A percentile compares a stretch with the other conserved stretches of the same genome.
Evolutionary conservation across 148 eudicot species (phyloP).

Genomic region (Cornus florida): DNA sequence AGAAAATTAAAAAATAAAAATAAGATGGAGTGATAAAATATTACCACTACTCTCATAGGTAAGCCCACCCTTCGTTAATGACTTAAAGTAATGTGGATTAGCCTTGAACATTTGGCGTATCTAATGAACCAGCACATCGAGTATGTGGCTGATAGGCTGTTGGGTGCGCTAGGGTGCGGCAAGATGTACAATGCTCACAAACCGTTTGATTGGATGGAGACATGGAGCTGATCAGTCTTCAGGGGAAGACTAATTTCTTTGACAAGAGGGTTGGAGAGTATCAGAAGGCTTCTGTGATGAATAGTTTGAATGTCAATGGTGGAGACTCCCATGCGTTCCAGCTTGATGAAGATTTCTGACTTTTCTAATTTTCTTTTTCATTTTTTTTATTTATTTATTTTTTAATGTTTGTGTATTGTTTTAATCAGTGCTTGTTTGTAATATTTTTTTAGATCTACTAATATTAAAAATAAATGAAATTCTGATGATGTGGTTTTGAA

Average conservation of each 20-base stretch:
- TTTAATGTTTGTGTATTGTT: too few species aligned
- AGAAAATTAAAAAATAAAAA: too few species aligned
- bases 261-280: slow-evolving; percentile 35
- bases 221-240: slow-evolving; percentile 27
- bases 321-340: slow-evolving; percentile 16
- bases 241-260: slow-evolving; percentile 30
- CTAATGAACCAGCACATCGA: slow-evolving; percentile 24
- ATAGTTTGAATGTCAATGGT: slow-evolving; percentile 23
- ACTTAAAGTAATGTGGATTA: too few species aligned
- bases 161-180: slow-evolving; percentile 20
- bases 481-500: too few species aligned
- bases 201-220: slow-evolving; percentile 33
- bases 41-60: too few species aligned
- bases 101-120: neutral
- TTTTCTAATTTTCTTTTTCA: neutral
- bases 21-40: too few species aligned
- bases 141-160: slow-evolving; percentile 27
- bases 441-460: too few species aligned
- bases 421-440: too few species aligned
- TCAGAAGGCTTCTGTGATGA: slow-evolving; percentile 37
- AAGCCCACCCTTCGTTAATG: too few species aligned
- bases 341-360: slow-evolving; percentile 25
- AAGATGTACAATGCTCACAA: slow-evolving; percentile 18
- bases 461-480: too few species aligned
- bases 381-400: neutral